A percentile compares a stretch with the other conserved stretches of the same genome.
phyloP scores from a whole-genome alignment of 768 basidiomycete species.

The Xerocomellus amylosporus region DNA sequence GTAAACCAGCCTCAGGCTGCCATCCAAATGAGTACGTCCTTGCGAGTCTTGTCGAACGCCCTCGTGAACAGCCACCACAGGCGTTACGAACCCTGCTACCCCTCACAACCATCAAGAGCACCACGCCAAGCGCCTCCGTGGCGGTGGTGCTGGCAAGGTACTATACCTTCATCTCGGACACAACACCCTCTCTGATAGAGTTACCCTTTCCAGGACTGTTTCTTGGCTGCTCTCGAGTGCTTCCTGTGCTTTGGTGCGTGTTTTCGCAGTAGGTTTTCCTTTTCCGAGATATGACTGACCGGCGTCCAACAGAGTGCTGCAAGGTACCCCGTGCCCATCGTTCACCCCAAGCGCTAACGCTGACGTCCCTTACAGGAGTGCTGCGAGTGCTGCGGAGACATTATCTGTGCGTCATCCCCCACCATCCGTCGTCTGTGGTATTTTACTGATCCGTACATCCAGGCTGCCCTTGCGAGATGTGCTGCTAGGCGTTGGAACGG shows the following conservation, averaged over 20 bases:
- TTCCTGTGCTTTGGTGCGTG: conserved; percentile 72
- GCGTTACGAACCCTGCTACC: conserved; percentile 45
- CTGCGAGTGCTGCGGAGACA: conserved; percentile 69
- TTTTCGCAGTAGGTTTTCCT: neutral
- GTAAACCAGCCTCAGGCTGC: conserved; percentile 57
- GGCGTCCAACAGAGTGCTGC: conserved; percentile 53
- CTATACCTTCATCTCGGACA: neutral
- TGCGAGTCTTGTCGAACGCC: neutral
- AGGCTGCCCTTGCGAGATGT: conserved; percentile 84
- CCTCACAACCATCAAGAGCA: conserved; percentile 42
- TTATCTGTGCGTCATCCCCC: conserved; percentile 52
- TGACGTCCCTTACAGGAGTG: conserved; percentile 44
- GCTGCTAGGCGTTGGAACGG: conserved; percentile 43
- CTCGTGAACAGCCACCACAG: conserved; percentile 27
- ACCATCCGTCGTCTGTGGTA: neutral
- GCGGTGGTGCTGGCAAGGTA: conserved; percentile 70
- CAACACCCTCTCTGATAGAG: neutral
- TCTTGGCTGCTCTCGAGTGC: conserved; percentile 57
- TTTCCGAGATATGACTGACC: neutral
- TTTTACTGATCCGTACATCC: neutral
- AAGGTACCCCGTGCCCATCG: conserved; percentile 42
- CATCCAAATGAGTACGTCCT: conserved; percentile 58
- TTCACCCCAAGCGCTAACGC: neutral
- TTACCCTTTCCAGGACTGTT: conserved; percentile 52
- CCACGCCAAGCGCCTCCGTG: conserved; percentile 58